Conservation (phyloP, 371 early-diverging fungal species). For the Mortierella sp. region DNA sequence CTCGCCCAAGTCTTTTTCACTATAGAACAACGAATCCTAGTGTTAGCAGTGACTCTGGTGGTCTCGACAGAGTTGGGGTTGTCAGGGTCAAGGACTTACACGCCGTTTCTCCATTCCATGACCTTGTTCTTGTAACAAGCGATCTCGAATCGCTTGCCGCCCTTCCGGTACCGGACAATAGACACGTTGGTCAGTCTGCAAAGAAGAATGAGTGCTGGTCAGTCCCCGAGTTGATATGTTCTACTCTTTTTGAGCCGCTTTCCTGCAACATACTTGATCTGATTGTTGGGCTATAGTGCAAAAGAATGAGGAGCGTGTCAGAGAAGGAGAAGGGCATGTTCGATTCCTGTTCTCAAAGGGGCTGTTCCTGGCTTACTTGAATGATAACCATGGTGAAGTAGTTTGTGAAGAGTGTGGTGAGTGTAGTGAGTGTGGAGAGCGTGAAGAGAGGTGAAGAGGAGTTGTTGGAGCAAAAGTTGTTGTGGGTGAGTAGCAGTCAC, state of each 20-base stretch:
- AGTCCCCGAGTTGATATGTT: not conserved
- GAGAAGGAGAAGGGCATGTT: not conserved
- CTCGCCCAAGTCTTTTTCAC: constrained; percentile 96
- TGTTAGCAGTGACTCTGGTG: no score
- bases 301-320: not conserved
- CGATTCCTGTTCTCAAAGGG: no score
- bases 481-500: constrained; percentile 7
- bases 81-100: constrained; percentile 72
- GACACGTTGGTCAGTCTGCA: constrained; percentile 93
- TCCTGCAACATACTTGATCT: constrained; percentile 60
- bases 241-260: not conserved
- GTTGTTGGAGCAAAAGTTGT: constrained; percentile 1
- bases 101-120: constrained; percentile 93
- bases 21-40: no score
- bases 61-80: no score
- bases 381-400: constrained; percentile 22
- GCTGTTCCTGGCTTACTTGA: constrained; percentile 15
- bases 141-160: constrained; percentile 97
- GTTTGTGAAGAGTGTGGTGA: not conserved
- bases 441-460: not conserved
- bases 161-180: constrained; percentile 94
- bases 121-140: constrained; percentile 99
- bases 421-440: not conserved
- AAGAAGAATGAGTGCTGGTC: not conserved
- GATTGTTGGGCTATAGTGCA: constrained; percentile 58